Percentiles rank a stretch among this genome's conserved stretches.
phyloP scores from a whole-genome alignment of 164 flowering plant genomes.

The Vitis labrusca region DNA sequence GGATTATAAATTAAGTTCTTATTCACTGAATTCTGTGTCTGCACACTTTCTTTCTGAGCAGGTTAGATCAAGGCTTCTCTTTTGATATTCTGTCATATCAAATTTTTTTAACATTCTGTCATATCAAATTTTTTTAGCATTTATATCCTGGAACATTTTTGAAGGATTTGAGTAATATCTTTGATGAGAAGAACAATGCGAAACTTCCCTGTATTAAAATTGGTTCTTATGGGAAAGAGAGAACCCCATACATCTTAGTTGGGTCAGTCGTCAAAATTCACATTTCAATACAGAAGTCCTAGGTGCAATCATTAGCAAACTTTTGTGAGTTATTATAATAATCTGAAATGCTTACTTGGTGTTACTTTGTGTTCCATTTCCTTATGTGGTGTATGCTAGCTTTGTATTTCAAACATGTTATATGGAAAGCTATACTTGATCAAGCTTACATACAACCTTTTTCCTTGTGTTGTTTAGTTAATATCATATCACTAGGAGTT shows the following conservation, averaged over 20 bases:
- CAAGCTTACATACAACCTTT: too few species aligned
- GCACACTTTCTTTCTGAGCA: conserved; percentile 97
- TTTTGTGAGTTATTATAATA: neutral
- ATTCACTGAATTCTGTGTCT: conserved; percentile 96
- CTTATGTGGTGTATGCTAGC: too few species aligned
- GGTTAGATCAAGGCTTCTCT: conserved; percentile 33
- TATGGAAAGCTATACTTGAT: too few species aligned
- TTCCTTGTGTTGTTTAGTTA: too few species aligned
- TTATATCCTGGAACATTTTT: neutral
- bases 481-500: too few species aligned
- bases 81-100: neutral
- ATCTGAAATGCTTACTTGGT: too few species aligned
- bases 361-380: too few species aligned
- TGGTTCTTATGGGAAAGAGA: too few species aligned
- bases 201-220: too few species aligned
- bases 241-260: too few species aligned
- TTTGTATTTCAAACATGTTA: too few species aligned
- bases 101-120: neutral
- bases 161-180: neutral
- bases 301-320: neutral
- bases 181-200: neutral
- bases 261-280: neutral
- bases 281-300: neutral
- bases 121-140: neutral
- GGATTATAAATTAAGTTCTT: conserved; percentile 94